phyloP scores from a whole-genome alignment of 768 basidiomycete species.

The Suillus subaureus region DNA sequence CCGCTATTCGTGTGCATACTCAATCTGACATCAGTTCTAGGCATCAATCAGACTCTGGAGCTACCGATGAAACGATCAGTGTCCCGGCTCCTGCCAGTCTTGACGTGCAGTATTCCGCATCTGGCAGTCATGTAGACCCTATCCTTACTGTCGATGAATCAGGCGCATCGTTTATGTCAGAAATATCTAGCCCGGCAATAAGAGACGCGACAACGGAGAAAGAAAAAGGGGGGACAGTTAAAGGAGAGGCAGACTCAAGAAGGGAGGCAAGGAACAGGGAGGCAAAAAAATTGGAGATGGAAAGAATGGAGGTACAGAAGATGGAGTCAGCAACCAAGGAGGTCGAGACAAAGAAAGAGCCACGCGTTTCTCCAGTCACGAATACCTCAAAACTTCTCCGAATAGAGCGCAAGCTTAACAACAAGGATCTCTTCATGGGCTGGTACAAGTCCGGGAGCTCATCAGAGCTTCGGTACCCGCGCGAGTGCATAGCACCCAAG shows the following conservation, averaged over 20 bases:
- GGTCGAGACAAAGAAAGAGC: not conserved
- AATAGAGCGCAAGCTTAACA: slow-evolving; percentile 8
- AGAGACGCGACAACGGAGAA: not conserved
- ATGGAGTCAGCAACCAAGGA: too few species aligned
- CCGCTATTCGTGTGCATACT: not conserved
- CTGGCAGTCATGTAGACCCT: not conserved
- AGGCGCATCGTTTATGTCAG: not conserved
- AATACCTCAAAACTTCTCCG: slow-evolving; percentile 3
- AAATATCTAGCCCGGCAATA: not conserved
- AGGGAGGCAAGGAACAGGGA: not conserved
- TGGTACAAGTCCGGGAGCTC: slow-evolving; percentile 6
- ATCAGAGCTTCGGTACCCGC: slow-evolving; percentile 3
- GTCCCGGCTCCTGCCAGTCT: not conserved
- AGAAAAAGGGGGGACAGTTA: too few species aligned
- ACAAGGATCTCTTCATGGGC: slow-evolving; percentile 3
- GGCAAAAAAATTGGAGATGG: not conserved
- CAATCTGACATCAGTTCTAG: not conserved
- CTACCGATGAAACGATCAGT: not conserved
- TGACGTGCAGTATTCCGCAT: not conserved
- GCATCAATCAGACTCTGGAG: not conserved
- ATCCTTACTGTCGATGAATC: not conserved
- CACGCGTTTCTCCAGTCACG: not conserved
- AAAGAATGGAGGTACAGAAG: too few species aligned
- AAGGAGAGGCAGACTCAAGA: not conserved
- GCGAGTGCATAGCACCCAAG: slow-evolving; percentile 3